Conservation (phyloP, 2,329 filamentous ascomycete genomes). For the Tolypocladium inflatum region DNA sequence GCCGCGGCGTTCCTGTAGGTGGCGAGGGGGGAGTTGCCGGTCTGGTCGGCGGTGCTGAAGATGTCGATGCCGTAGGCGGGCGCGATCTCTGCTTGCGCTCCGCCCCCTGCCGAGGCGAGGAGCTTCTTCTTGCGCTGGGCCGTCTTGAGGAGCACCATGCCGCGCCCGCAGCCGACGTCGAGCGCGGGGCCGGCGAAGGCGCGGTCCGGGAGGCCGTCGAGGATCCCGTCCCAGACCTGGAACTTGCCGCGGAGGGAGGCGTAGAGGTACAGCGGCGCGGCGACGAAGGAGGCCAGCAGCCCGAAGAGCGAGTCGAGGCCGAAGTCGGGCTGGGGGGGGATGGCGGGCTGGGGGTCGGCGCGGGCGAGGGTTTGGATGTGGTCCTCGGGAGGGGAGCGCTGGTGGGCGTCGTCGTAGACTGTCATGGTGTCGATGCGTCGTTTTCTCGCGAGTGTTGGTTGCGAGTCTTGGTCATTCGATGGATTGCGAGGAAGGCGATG, state of each 20-base stretch:
- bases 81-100: neutral
- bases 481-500: neutral
- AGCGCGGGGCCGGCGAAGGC: constrained; percentile 3
- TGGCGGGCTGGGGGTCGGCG: neutral
- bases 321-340: constrained; percentile 2
- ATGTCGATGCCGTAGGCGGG: constrained; percentile 10
- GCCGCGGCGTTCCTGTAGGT: constrained; percentile 7
- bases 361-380: constrained; percentile 3
- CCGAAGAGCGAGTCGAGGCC: constrained; percentile 7
- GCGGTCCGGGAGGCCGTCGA: constrained; percentile 1
- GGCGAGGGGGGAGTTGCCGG: constrained; percentile 6
- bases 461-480: too few relatives aligned
- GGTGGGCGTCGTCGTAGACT: constrained; percentile 2
- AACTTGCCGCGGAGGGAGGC: constrained; percentile 9
- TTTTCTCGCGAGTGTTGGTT: too few relatives aligned
- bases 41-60: constrained; percentile 8
- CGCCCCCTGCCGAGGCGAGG: neutral
- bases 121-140: constrained; percentile 5
- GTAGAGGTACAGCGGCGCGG: constrained; percentile 9
- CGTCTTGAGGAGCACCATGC: constrained; percentile 9
- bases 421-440: neutral
- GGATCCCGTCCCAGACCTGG: constrained; percentile 6
- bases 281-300: constrained; percentile 4
- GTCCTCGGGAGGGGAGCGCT: neutral
- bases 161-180: constrained; percentile 10